Evolutionary conservation across 495 filamentous ascomycete species (phyloP).

Genomic region (Aspergillus hancockii): DNA sequence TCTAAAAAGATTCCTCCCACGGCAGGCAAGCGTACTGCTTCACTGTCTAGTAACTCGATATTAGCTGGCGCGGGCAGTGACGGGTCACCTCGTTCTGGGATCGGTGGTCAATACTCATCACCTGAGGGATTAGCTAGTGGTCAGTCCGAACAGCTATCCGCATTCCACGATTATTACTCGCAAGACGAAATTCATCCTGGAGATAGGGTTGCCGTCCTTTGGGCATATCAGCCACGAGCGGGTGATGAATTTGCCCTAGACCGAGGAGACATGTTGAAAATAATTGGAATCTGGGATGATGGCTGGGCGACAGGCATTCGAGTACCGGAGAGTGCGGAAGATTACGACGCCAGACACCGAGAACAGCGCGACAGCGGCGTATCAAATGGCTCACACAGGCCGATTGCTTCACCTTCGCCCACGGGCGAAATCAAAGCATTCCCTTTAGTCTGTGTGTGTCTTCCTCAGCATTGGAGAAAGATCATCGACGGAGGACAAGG

Average conservation of each 20-base stretch:
- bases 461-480: slow-evolving; percentile 96
- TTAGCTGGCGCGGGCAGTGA: slow-evolving; percentile 68
- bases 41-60: slow-evolving; percentile 83
- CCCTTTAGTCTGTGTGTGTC: slow-evolving; percentile 94
- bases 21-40: slow-evolving; percentile 79
- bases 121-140: slow-evolving; percentile 81
- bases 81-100: slow-evolving; percentile 72
- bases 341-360: slow-evolving; percentile 76
- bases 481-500: slow-evolving; percentile 77
- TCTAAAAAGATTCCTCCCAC: slow-evolving; percentile 58
- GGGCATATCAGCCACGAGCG: slow-evolving; percentile 95
- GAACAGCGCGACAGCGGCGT: slow-evolving; percentile 90
- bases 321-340: slow-evolving; percentile 79
- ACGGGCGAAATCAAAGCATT: slow-evolving; percentile 96
- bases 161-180: slow-evolving; percentile 99
- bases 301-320: slow-evolving; percentile 96
- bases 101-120: slow-evolving; percentile 75
- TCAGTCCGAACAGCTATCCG: slow-evolving; percentile 90
- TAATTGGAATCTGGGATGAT: slow-evolving; percentile 99
- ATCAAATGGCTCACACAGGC: slow-evolving; percentile 72
- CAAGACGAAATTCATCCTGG: slow-evolving; percentile 92
- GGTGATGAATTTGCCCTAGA: slow-evolving; percentile 93
- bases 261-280: slow-evolving; percentile 96
- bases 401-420: slow-evolving; percentile 62
- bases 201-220: slow-evolving; percentile 86